Conservation (phyloP, 2,329 filamentous ascomycete genomes). For the Tricladium varicosporioides region DNA sequence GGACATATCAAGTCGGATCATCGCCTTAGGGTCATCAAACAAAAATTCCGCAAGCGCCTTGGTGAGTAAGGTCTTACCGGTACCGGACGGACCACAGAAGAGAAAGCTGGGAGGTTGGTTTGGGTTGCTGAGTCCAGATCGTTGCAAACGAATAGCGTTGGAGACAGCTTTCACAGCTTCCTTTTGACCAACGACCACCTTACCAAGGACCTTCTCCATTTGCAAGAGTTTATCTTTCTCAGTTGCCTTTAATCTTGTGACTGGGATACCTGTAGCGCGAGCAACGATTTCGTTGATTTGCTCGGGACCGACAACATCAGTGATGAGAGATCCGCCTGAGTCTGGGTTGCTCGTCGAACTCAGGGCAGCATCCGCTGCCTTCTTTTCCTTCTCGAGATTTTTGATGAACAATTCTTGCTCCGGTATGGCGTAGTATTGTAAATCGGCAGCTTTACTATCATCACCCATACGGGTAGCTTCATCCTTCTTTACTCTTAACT, state of each 20-base stretch:
- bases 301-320: slow-evolving; percentile 91
- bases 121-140: slow-evolving; percentile 90
- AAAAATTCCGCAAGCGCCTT: slow-evolving; percentile 97
- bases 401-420: slow-evolving; percentile 82
- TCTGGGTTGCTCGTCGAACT: slow-evolving; percentile 53
- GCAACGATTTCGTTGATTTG: slow-evolving; percentile 99
- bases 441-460: slow-evolving; percentile 82
- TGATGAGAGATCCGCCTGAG: slow-evolving; percentile 71
- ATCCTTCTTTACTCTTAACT: slow-evolving; percentile 85
- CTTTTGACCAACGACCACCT: slow-evolving; percentile 87
- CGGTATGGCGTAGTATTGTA: slow-evolving; percentile 96
- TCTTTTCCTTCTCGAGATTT: slow-evolving; percentile 77
- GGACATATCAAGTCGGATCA: slow-evolving; percentile 99
- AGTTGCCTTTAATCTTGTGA: slow-evolving; percentile 87
- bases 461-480: slow-evolving; percentile 88
- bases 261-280: slow-evolving; percentile 96
- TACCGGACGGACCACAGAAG: slow-evolving; percentile 97
- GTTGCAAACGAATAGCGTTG: slow-evolving; percentile 92
- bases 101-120: slow-evolving; percentile 98
- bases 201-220: slow-evolving; percentile 85
- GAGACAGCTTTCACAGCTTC: slow-evolving; percentile 92
- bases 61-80: slow-evolving; percentile 94
- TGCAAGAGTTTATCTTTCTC: slow-evolving; percentile 98
- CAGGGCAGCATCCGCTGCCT: slow-evolving; percentile 71
- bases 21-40: slow-evolving; percentile 93